A percentile compares a stretch with the other conserved stretches of the same genome.
Conservation (phyloP, 2,329 filamentous ascomycete species). For the Emmonsiellopsis sp. region DNA sequence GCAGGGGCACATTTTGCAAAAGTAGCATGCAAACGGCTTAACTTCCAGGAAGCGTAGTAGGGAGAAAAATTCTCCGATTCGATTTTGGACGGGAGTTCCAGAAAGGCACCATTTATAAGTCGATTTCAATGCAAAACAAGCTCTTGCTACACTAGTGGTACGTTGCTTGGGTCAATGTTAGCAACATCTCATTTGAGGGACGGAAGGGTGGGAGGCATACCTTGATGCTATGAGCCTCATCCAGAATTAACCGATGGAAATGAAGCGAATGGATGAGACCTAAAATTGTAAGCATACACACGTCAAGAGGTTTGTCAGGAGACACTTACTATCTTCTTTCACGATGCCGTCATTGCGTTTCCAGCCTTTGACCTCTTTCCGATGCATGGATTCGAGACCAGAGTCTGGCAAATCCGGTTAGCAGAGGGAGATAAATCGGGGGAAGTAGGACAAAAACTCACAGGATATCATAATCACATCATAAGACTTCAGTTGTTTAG, state of each 20-base stretch:
- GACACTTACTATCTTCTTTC: conserved; percentile 57
- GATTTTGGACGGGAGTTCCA: conserved; percentile 90
- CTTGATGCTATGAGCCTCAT: conserved; percentile 94
- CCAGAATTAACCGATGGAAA: conserved; percentile 86
- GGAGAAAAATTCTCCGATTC: conserved; percentile 95
- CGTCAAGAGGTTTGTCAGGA: not conserved
- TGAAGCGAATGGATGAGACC: conserved; percentile 73
- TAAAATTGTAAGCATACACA: conserved; percentile 17
- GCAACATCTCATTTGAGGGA: not conserved
- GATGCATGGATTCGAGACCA: conserved; percentile 78
- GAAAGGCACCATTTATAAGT: conserved; percentile 93
- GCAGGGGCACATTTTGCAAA: conserved; percentile 81
- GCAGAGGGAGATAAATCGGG: not conserved
- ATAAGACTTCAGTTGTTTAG: conserved; percentile 67
- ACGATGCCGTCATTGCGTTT: conserved; percentile 67
- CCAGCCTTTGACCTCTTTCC: conserved; percentile 88
- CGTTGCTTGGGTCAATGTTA: conserved; percentile 34
- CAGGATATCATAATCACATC: conserved; percentile 98
- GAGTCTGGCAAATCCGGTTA: conserved; percentile 26
- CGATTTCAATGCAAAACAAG: conserved; percentile 82
- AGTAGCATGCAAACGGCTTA: conserved; percentile 81
- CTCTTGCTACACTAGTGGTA: conserved; percentile 83
- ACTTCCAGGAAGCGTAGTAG: conserved; percentile 85
- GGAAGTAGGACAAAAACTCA: conserved; percentile 41
- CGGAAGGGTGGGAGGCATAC: conserved; percentile 23